These are phyloP conservation scores for Micractinium sp. DNA, from an alignment of 139 green algal genomes.

Conservation along the genomic window DNA sequence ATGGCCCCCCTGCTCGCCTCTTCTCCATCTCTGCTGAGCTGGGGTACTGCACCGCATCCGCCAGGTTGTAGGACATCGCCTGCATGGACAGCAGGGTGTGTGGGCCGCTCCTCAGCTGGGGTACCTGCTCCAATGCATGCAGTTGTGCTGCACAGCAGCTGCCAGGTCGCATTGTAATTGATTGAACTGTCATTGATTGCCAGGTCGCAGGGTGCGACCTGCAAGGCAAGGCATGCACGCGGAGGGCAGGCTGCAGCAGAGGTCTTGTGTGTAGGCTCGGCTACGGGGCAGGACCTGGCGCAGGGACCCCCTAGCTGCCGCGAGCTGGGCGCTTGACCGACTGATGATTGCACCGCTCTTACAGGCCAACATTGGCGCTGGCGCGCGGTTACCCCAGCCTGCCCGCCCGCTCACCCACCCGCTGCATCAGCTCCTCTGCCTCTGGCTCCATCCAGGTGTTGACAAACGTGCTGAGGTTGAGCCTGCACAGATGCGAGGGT, in stretches of 20 bases:
- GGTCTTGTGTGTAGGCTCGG: background rate
- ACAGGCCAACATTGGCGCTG: background rate
- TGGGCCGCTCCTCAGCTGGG: too few relatives aligned
- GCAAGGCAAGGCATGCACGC: background rate
- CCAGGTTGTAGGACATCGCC: background rate
- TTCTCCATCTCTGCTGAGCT: conserved; percentile 15
- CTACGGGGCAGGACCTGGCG: too few relatives aligned
- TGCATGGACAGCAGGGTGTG: background rate
- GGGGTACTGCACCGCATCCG: conserved; percentile 16
- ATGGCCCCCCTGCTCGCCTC: background rate
- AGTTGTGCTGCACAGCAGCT: too few relatives aligned
- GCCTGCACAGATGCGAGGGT: background rate
- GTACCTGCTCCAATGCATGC: too few relatives aligned
- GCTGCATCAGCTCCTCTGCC: conserved; percentile 42
- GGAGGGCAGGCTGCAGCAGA: background rate
- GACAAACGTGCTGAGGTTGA: conserved; percentile 58
- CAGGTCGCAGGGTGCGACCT: background rate
- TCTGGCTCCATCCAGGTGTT: conserved; percentile 62
- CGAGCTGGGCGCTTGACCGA: too few relatives aligned
- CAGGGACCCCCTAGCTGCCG: too few relatives aligned
- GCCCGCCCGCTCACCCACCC: background rate
- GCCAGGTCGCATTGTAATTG: too few relatives aligned
- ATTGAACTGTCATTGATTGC: too few relatives aligned
- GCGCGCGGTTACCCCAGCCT: background rate
- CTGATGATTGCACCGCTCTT: too few relatives aligned